These are phyloP conservation scores for Cucurbita pepo DNA, from an alignment of 306 rosid species.

Conservation along the genomic window DNA sequence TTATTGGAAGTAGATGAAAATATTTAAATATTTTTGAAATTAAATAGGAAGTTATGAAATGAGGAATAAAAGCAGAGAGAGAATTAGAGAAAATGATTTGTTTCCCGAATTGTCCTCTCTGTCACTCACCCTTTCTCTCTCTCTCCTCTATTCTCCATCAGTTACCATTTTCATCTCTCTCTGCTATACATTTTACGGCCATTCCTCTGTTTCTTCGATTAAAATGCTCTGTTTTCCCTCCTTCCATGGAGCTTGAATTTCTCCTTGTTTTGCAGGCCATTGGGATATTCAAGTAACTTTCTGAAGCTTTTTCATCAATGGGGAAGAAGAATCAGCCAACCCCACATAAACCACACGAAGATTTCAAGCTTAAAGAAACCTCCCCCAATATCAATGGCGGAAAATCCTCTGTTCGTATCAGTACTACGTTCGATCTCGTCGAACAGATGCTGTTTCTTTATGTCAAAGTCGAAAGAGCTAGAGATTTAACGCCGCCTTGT, in stretches of 20 bases:
- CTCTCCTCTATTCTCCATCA: not conserved
- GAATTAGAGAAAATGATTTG: not conserved
- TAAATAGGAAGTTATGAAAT: not conserved
- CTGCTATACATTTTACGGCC: not conserved
- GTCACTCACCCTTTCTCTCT: not conserved
- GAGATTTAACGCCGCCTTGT: constrained; percentile 3
- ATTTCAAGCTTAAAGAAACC: constrained; percentile 20
- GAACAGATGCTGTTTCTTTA: constrained; percentile 32
- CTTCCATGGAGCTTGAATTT: not conserved
- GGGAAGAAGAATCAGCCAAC: constrained; percentile 8
- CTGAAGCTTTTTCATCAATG: constrained; percentile 3
- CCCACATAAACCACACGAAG: constrained; percentile 11
- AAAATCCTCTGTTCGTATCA: not conserved
- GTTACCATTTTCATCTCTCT: not conserved
- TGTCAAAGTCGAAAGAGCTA: constrained; percentile 18
- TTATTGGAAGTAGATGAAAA: too few relatives aligned
- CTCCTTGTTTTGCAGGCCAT: not conserved
- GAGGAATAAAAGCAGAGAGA: not conserved
- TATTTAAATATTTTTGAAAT: too few relatives aligned
- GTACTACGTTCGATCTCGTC: constrained; percentile 20
- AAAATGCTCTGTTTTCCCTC: not conserved
- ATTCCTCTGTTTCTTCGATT: not conserved
- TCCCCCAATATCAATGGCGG: constrained; percentile 12
- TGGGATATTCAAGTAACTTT: not conserved
- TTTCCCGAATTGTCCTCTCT: constrained; percentile 8